phyloP scores from a whole-genome alignment of 192 early-diverging fungal species.

The Chytriomyces sp. region DNA sequence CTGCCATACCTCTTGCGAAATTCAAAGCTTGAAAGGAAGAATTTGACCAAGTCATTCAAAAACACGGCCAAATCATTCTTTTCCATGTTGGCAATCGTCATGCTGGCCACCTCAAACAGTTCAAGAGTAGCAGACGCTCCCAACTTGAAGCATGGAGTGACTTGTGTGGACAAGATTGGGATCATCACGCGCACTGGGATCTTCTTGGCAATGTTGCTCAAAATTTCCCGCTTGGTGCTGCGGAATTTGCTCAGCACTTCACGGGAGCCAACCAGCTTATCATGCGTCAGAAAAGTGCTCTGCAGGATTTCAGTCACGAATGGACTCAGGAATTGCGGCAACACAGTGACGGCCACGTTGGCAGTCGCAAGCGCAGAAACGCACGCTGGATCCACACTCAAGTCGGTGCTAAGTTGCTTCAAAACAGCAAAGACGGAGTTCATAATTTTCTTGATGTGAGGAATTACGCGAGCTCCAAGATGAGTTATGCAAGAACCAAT shows the following conservation, averaged over 20 bases:
- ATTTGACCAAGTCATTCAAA: slow-evolving; percentile 83
- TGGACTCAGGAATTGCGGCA: slow-evolving; percentile 80
- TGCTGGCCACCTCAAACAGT: slow-evolving; percentile 71
- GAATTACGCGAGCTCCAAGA: slow-evolving; percentile 78
- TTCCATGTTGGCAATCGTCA: slow-evolving; percentile 68
- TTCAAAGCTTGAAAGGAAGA: slow-evolving; percentile 72
- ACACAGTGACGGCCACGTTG: slow-evolving; percentile 55
- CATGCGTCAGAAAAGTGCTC: slow-evolving; percentile 55
- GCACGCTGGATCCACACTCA: slow-evolving; percentile 15
- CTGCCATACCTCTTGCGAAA: slow-evolving; percentile 45
- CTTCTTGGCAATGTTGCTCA: slow-evolving; percentile 59
- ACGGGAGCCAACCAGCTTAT: slow-evolving; percentile 43
- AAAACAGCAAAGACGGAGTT: slow-evolving; percentile 64
- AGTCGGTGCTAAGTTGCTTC: slow-evolving; percentile 35
- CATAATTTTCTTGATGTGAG: slow-evolving; percentile 83
- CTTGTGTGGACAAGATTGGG: slow-evolving; percentile 63
- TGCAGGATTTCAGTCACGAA: slow-evolving; percentile 68
- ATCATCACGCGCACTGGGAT: slow-evolving; percentile 70
- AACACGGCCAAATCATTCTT: slow-evolving; percentile 69
- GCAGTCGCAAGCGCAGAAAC: slow-evolving; percentile 62
- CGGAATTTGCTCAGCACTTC: slow-evolving; percentile 23
- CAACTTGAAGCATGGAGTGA: slow-evolving; percentile 39
- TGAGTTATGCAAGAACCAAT: slow-evolving; percentile 52
- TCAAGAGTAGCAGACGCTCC: slow-evolving; percentile 58
- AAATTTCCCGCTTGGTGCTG: slow-evolving; percentile 41